Conservation (phyloP, 495 filamentous ascomycete genomes). For the Chaetomidium leptoderma region DNA sequence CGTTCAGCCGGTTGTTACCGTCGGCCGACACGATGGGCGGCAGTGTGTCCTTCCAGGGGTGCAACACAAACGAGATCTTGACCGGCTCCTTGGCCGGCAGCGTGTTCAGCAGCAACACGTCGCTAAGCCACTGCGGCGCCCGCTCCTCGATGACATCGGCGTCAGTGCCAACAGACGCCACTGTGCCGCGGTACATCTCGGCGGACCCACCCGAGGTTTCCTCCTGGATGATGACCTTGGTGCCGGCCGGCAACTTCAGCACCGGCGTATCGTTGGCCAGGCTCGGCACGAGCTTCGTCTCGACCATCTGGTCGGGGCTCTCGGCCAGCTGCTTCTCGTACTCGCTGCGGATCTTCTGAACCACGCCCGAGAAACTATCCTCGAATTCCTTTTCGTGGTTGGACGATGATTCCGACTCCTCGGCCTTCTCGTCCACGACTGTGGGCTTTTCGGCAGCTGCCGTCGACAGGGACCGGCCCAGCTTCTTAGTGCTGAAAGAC, state of each 20-base stretch:
- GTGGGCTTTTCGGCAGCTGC: conserved; percentile 66
- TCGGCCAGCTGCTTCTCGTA: conserved; percentile 66
- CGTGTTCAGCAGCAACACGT: conserved; percentile 81
- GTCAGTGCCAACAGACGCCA: conserved; percentile 70
- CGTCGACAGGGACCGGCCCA: conserved; percentile 66
- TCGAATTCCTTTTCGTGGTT: conserved; percentile 83
- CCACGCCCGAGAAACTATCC: conserved; percentile 72
- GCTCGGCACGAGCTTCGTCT: conserved; percentile 69
- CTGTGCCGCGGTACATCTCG: conserved; percentile 85
- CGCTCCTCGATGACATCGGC: conserved; percentile 78
- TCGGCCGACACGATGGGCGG: conserved; percentile 65
- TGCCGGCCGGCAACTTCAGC: conserved; percentile 70
- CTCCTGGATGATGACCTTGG: conserved; percentile 90
- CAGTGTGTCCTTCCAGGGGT: conserved; percentile 74
- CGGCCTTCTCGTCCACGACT: conserved; percentile 64
- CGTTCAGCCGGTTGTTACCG: conserved; percentile 82
- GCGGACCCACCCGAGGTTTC: conserved; percentile 87
- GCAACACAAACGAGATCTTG: conserved; percentile 86
- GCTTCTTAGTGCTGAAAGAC: conserved; percentile 73
- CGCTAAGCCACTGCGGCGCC: conserved; percentile 87
- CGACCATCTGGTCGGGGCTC: conserved; percentile 51
- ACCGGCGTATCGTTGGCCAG: conserved; percentile 79
- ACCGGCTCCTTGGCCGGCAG: conserved; percentile 84
- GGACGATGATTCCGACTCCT: conserved; percentile 60
- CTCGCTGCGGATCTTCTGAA: conserved; percentile 70